A percentile compares a stretch with the other conserved stretches of the same genome.
These are phyloP conservation scores for Penicillium sp. DNA, from an alignment of 2,329 filamentous ascomycete genomes.

Conservation along the genomic window DNA sequence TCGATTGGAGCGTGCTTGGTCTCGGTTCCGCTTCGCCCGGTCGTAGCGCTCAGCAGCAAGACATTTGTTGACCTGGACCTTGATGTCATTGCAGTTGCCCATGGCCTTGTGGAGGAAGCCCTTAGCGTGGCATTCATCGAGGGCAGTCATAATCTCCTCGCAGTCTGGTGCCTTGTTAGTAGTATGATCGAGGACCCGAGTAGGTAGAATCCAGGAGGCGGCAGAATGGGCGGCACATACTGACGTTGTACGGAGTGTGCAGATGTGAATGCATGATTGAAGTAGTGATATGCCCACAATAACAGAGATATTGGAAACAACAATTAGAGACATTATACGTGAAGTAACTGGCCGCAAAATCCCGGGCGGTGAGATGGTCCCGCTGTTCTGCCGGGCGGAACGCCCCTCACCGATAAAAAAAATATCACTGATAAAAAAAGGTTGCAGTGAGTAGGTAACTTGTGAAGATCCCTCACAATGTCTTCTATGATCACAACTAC, in stretches of 20 bases:
- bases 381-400: slow-evolving; percentile 34
- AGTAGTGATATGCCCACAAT: neutral
- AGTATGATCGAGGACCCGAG: slow-evolving; percentile 2
- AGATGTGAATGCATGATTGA: slow-evolving; percentile 90
- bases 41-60: slow-evolving; percentile 74
- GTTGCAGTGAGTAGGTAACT: slow-evolving; percentile 6
- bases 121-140: slow-evolving; percentile 90
- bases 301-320: neutral
- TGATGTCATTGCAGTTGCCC: slow-evolving; percentile 85
- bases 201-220: neutral
- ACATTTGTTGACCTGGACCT: slow-evolving; percentile 78
- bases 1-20: slow-evolving; percentile 64
- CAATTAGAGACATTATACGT: neutral
- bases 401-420: slow-evolving; percentile 23
- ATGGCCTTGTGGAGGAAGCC: slow-evolving; percentile 90
- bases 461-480: slow-evolving; percentile 31
- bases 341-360: slow-evolving; percentile 11
- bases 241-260: slow-evolving; percentile 84
- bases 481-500: slow-evolving; percentile 70
- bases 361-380: slow-evolving; percentile 26
- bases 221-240: slow-evolving; percentile 48
- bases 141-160: slow-evolving; percentile 85
- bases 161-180: slow-evolving; percentile 60
- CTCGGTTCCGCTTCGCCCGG: slow-evolving; percentile 71
- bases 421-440: slow-evolving; percentile 28